phyloP scores from a whole-genome alignment of 1,139 yeast genomes.

The Entelexis sorbosivorans region DNA sequence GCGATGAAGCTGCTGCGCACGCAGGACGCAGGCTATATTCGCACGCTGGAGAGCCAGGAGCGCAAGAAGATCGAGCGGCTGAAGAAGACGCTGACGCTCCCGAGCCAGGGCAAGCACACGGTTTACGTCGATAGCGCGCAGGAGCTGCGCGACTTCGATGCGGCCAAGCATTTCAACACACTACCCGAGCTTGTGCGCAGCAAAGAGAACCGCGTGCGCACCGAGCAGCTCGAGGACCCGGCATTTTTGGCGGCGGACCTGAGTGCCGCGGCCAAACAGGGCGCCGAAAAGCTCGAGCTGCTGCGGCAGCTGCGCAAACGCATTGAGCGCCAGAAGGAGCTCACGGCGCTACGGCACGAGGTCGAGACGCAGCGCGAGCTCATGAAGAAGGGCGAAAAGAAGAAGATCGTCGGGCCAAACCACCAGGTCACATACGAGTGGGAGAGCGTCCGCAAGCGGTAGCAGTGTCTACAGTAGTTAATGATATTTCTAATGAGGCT shows the following conservation, averaged over 20 bases:
- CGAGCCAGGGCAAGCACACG: constrained; percentile 51
- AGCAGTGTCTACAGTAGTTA: constrained; percentile 10
- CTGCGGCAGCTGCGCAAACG: constrained; percentile 28
- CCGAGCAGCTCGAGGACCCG: constrained; percentile 45
- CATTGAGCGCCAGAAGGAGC: constrained; percentile 30
- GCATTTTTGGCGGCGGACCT: background rate
- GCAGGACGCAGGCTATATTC: constrained; percentile 77
- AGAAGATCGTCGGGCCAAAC: constrained; percentile 51
- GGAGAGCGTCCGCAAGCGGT: constrained; percentile 75
- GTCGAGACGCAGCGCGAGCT: constrained; percentile 73
- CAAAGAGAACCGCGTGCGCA: constrained; percentile 61
- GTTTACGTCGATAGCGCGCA: constrained; percentile 64
- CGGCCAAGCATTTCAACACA: constrained; percentile 58
- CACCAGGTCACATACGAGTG: constrained; percentile 74
- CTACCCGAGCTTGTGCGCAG: constrained; percentile 50
- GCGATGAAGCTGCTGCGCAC: constrained; percentile 76
- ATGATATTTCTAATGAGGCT: background rate
- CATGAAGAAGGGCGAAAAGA: constrained; percentile 82
- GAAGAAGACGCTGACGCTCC: constrained; percentile 31
- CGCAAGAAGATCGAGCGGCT: constrained; percentile 51
- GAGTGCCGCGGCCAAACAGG: constrained; percentile 8
- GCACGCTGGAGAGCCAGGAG: constrained; percentile 65
- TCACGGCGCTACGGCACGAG: constrained; percentile 55
- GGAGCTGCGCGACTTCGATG: constrained; percentile 47
- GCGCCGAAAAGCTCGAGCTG: constrained; percentile 18